phyloP scores from a whole-genome alignment of 345 rosid species.

The Syzygium oleosum region DNA sequence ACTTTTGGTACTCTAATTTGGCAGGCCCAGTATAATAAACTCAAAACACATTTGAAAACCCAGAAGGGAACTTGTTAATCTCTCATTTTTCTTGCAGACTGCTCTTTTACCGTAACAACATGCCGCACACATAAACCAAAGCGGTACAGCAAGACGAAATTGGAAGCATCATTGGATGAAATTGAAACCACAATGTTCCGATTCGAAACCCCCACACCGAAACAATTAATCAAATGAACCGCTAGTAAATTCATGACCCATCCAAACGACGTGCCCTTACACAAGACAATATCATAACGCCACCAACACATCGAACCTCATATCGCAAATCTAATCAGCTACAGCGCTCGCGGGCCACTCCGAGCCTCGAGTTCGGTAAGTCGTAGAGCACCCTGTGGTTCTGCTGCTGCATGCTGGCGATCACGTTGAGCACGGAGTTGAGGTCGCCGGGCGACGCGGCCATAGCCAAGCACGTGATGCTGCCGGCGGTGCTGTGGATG shows the following conservation, averaged over 20 bases:
- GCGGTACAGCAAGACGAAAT: background rate
- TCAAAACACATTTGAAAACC: background rate
- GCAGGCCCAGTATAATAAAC: background rate
- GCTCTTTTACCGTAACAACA: background rate
- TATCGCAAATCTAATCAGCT: background rate
- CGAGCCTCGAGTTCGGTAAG: conserved; percentile 21
- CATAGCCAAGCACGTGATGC: conserved; percentile 21
- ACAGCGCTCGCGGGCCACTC: conserved; percentile 16
- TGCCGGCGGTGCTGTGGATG: conserved; percentile 22
- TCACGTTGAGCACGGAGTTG: conserved; percentile 27
- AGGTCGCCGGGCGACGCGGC: conserved; percentile 17
- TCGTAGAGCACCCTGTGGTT: conserved; percentile 26
- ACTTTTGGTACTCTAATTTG: background rate
- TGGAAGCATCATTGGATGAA: background rate
- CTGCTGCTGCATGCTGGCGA: conserved; percentile 34
- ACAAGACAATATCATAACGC: background rate
- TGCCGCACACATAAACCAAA: background rate
- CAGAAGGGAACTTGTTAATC: background rate
- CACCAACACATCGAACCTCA: background rate
- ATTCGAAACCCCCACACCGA: background rate
- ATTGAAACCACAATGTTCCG: background rate
- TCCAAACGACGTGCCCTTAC: background rate
- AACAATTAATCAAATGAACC: background rate
- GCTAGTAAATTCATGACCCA: background rate
- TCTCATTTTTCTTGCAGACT: background rate